Percentiles rank a stretch among this genome's conserved stretches.
Evolutionary conservation across 2,329 filamentous ascomycete species (phyloP).

Genomic region (Ceratocystis variospora): DNA sequence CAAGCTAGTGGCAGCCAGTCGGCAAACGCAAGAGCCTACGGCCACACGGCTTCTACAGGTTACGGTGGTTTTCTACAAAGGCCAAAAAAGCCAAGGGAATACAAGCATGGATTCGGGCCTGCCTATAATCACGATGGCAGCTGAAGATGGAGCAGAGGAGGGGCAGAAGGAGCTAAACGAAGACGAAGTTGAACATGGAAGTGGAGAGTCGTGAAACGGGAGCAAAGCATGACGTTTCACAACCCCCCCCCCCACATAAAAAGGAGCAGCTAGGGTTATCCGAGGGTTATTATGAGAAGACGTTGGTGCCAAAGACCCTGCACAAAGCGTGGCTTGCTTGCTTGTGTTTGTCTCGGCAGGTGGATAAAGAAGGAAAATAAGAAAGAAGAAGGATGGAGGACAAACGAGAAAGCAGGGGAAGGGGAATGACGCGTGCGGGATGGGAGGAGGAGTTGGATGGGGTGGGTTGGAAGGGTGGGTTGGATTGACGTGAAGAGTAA

Average conservation of each 20-base stretch:
- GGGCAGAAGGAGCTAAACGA: not conserved
- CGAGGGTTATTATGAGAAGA: not conserved
- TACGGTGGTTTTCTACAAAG: not conserved
- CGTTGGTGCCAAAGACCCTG: not conserved
- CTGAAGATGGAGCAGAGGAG: not conserved
- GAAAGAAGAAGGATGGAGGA: not conserved
- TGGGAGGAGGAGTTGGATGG: not conserved
- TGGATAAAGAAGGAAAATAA: not conserved
- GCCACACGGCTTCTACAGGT: not conserved
- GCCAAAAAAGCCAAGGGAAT: not conserved
- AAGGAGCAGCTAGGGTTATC: not conserved
- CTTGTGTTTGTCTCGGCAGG: constrained; percentile 1
- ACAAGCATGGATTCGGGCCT: not conserved
- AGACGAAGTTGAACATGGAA: not conserved
- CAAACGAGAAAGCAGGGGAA: not conserved
- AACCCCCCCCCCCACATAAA: not conserved
- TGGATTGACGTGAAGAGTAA: no score
- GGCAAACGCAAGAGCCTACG: not conserved
- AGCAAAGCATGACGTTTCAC: not conserved
- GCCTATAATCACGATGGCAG: not conserved
- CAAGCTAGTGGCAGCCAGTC: not conserved
- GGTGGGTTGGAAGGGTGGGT: not conserved
- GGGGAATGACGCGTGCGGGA: not conserved
- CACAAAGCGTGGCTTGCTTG: not conserved
- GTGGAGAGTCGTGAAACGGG: not conserved